These are phyloP conservation scores for Acanthamoeba comandoni DNA, from an alignment of 208 protist genomes.

Conservation along the genomic window DNA sequence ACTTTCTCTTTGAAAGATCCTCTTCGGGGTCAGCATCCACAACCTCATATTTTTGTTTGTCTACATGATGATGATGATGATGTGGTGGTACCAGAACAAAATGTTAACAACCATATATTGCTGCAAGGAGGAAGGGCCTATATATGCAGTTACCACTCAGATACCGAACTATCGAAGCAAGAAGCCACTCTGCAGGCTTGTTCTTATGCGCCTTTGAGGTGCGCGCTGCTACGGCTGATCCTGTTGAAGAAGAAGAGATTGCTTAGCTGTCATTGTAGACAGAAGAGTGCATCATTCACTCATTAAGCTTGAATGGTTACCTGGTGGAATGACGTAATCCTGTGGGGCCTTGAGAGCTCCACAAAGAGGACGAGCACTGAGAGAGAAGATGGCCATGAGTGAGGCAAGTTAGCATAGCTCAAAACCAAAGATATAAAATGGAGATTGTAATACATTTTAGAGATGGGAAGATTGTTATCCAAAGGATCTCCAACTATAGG, in stretches of 20 bases:
- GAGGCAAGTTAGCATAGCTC: no score
- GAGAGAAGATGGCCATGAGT: no score
- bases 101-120: not conserved
- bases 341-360: conserved; percentile 29
- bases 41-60: conserved; percentile 67
- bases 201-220: conserved; percentile 22
- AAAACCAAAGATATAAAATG: no score
- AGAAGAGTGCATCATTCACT: conserved; percentile 1
- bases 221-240: not conserved
- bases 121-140: not conserved
- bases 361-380: conserved; percentile 30
- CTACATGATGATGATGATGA: not conserved
- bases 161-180: conserved; percentile 27
- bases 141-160: not conserved
- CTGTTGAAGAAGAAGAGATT: not conserved
- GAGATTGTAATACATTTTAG: no score
- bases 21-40: conserved; percentile 59
- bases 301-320: not conserved
- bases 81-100: not conserved
- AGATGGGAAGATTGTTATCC: no score
- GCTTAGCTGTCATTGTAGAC: not conserved
- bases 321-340: conserved; percentile 35
- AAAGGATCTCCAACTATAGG: no score
- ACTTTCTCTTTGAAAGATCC: not conserved
- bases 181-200: conserved; percentile 44